Percentiles rank a stretch among this genome's conserved stretches.
These are phyloP conservation scores for Wallemia mellicola DNA, from an alignment of 1,284 basidiomycete genomes.

Conservation along the genomic window DNA sequence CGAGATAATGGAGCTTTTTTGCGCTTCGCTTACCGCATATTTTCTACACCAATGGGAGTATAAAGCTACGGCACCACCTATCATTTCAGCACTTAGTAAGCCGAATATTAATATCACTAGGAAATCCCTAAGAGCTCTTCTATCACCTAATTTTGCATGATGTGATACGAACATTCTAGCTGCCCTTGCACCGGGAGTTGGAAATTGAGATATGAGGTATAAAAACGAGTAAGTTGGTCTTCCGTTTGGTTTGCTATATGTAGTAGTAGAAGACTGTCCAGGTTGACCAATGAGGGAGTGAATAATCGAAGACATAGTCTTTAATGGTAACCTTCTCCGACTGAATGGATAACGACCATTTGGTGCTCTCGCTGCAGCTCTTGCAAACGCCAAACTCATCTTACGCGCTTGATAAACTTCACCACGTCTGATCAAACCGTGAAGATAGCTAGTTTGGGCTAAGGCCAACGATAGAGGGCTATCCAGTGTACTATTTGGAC, in stretches of 20 bases:
- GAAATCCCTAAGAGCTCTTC: background rate
- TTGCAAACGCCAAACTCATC: background rate
- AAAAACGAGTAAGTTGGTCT: background rate
- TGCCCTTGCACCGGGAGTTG: background rate
- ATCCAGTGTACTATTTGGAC: background rate
- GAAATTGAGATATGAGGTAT: background rate
- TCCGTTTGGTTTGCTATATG: background rate
- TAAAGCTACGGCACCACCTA: background rate
- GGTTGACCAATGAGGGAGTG: background rate
- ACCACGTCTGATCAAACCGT: background rate
- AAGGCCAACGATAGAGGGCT: background rate
- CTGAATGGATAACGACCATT: background rate
- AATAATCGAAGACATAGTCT: background rate
- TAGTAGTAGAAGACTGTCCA: background rate
- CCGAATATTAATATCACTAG: background rate
- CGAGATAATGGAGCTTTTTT: background rate
- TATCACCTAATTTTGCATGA: background rate
- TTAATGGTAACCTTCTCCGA: background rate
- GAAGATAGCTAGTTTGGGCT: background rate
- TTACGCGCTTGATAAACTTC: background rate
- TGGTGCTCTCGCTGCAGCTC: background rate
- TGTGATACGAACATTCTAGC: slow-evolving; percentile 1
- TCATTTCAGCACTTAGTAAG: background rate
- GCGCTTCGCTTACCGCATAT: background rate
- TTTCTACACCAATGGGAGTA: slow-evolving; percentile 1